Percentiles rank a stretch among this genome's conserved stretches.
Conservation (phyloP, 2,329 filamentous ascomycete genomes). For the Phialocephala subalpina region DNA sequence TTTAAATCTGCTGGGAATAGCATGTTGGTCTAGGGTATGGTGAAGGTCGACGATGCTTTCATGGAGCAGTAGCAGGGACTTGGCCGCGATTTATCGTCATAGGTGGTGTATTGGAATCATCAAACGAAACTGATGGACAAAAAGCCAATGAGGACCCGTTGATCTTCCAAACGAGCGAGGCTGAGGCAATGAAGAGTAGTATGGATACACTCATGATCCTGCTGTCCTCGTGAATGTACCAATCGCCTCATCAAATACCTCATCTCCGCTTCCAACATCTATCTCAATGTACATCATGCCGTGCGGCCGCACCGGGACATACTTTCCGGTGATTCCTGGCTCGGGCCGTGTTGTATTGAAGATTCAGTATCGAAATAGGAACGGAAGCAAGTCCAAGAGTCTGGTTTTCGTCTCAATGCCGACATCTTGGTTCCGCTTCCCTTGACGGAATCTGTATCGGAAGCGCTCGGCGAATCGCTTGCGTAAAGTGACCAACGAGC, state of each 20-base stretch:
- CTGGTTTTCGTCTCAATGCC: background rate
- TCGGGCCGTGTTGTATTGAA: constrained; percentile 2
- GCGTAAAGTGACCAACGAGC: background rate
- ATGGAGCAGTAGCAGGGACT: too few relatives aligned
- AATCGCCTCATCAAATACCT: background rate
- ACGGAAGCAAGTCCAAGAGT: background rate
- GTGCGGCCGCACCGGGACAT: background rate
- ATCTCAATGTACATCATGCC: background rate
- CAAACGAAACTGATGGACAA: too few relatives aligned
- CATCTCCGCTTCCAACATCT: constrained; percentile 1
- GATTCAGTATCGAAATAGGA: too few relatives aligned
- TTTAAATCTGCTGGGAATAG: too few relatives aligned
- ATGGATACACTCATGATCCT: background rate
- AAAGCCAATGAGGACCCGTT: too few relatives aligned
- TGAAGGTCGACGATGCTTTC: too few relatives aligned
- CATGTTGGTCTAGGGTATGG: too few relatives aligned
- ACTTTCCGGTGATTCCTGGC: background rate
- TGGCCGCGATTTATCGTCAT: too few relatives aligned
- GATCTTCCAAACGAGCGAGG: too few relatives aligned
- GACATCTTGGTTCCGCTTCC: background rate
- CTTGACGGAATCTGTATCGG: background rate
- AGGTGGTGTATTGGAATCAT: too few relatives aligned
- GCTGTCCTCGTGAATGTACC: background rate
- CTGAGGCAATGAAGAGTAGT: background rate
- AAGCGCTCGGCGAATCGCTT: background rate